A percentile compares a stretch with the other conserved stretches of the same genome.
Conservation (phyloP, 2,329 filamentous ascomycete genomes). For the Fusarium equiseti region DNA sequence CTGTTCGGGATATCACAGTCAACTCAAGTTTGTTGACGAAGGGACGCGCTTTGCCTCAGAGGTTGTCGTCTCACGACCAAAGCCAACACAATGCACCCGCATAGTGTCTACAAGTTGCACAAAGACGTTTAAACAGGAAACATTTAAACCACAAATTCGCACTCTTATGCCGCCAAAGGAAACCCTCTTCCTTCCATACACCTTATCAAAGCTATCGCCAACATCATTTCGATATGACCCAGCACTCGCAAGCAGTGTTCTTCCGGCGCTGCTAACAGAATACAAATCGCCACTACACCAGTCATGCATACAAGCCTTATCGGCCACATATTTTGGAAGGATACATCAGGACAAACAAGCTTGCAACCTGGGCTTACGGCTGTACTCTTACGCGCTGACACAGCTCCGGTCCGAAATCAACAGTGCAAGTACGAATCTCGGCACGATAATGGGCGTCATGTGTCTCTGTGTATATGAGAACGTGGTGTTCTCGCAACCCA, state of each 20-base stretch:
- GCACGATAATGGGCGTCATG: constrained; percentile 21
- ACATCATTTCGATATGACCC: not conserved
- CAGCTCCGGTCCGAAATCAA: constrained; percentile 19
- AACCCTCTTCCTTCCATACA: constrained; percentile 26
- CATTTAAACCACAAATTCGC: constrained; percentile 1
- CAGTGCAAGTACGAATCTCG: constrained; percentile 3
- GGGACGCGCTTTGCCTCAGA: constrained; percentile 9
- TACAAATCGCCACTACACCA: constrained; percentile 13
- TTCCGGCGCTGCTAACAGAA: constrained; percentile 10
- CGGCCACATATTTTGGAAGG: constrained; percentile 26
- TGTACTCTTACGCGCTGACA: constrained; percentile 22
- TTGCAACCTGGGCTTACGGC: constrained; percentile 10
- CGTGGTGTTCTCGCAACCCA: constrained; percentile 21
- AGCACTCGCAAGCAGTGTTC: not conserved
- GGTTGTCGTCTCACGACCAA: not conserved
- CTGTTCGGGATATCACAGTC: constrained; percentile 28
- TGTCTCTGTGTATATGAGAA: constrained; percentile 35
- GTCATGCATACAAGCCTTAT: constrained; percentile 21
- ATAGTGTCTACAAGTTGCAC: not conserved
- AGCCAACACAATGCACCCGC: not conserved
- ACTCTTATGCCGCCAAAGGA: constrained; percentile 1
- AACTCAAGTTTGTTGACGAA: constrained; percentile 34
- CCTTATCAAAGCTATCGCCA: constrained; percentile 21
- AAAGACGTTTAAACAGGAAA: not conserved
- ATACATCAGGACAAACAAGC: constrained; percentile 12